phyloP scores from a whole-genome alignment of 1,284 basidiomycete genomes.

The Coriolopsis trogii region DNA sequence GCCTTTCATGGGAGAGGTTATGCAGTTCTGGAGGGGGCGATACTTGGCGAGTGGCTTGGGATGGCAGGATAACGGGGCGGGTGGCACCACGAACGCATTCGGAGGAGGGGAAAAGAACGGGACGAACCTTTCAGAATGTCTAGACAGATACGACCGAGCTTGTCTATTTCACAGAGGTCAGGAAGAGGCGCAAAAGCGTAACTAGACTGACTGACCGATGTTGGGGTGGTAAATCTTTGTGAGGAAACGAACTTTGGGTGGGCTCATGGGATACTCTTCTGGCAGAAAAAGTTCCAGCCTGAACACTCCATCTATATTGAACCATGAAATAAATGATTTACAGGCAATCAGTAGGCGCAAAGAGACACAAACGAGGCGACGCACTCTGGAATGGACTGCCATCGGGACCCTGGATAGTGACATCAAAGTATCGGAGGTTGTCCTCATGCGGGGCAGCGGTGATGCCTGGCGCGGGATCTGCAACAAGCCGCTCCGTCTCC shows the following conservation, averaged over 20 bases:
- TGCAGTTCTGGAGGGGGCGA: too few relatives aligned
- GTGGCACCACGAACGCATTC: neutral
- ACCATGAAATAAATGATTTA: neutral
- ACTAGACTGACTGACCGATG: conserved; percentile 70
- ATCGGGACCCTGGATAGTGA: conserved; percentile 92
- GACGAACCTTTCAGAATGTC: conserved; percentile 92
- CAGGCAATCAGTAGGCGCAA: neutral
- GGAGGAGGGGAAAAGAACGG: neutral
- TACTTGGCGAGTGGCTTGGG: too few relatives aligned
- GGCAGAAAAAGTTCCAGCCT: conserved; percentile 96
- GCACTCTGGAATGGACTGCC: conserved; percentile 93
- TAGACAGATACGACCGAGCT: conserved; percentile 96
- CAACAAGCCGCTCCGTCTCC: conserved; percentile 97
- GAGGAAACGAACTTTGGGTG: conserved; percentile 97
- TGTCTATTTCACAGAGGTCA: conserved; percentile 65
- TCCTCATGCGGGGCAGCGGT: conserved; percentile 94
- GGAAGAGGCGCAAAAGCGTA: neutral
- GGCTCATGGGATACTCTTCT: conserved; percentile 99
- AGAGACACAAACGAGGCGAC: conserved; percentile 34
- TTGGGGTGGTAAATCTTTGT: conserved; percentile 99
- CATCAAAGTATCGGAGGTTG: conserved; percentile 98
- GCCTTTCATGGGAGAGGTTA: too few relatives aligned
- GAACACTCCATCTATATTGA: conserved; percentile 83
- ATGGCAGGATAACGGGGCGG: too few relatives aligned
- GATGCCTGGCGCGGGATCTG: conserved; percentile 96